Evolutionary conservation across 2,329 filamentous ascomycete species (phyloP).

Genomic region (Neonectria coccinea): DNA sequence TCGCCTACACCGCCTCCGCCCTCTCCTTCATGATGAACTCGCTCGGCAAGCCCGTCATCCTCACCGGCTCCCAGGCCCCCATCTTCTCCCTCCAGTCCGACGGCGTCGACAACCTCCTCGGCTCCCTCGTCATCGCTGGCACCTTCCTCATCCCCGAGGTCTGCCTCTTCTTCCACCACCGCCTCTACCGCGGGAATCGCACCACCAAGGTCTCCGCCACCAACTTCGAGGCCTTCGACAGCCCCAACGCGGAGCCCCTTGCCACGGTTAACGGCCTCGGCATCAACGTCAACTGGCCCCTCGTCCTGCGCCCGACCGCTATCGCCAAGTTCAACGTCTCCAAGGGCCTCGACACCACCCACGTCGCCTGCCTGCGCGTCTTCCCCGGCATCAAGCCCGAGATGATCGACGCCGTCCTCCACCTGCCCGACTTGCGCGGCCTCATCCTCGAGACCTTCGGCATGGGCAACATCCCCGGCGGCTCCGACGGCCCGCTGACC

Average conservation of each 20-base stretch:
- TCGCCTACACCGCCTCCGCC: constrained; percentile 90
- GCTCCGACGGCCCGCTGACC: constrained; percentile 81
- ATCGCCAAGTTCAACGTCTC: constrained; percentile 81
- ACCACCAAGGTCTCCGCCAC: constrained; percentile 89
- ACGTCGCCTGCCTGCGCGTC: constrained; percentile 88
- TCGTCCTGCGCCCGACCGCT: constrained; percentile 78
- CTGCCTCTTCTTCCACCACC: constrained; percentile 93
- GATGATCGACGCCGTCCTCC: constrained; percentile 88
- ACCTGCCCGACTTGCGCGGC: constrained; percentile 80
- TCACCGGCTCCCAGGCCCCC: constrained; percentile 85
- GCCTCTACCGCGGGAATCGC: constrained; percentile 87
- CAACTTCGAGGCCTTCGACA: constrained; percentile 87
- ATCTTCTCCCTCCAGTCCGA: constrained; percentile 94
- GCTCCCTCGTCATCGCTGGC: constrained; percentile 88
- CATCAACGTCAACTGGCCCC: constrained; percentile 83
- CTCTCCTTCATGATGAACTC: constrained; percentile 94
- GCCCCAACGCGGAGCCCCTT: constrained; percentile 86
- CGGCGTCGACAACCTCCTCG: constrained; percentile 89
- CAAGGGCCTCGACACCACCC: constrained; percentile 82
- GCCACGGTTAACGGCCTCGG: constrained; percentile 84
- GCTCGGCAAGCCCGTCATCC: constrained; percentile 88
- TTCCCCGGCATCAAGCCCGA: constrained; percentile 95
- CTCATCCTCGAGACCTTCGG: constrained; percentile 93
- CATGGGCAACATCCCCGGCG: constrained; percentile 89
- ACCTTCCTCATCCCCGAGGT: constrained; percentile 95